Conservation (phyloP, 148 eudicot genomes). For the Arctostaphylos glauca region DNA sequence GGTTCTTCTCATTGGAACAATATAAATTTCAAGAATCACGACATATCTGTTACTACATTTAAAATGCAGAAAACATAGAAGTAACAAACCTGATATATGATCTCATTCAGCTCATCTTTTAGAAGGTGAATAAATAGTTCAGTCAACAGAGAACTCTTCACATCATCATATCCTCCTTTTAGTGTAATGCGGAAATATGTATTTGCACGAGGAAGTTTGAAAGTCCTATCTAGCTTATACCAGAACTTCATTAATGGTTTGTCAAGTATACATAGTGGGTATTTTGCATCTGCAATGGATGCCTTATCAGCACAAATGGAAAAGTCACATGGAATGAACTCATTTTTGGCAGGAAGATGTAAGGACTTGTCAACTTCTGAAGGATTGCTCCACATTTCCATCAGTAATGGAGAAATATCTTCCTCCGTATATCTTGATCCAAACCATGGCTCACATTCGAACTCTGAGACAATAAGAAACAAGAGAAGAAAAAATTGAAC, state of each 20-base stretch:
- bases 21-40: not conserved
- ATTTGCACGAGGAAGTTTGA: constrained; percentile 93
- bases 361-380: constrained; percentile 62
- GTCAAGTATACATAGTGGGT: constrained; percentile 80
- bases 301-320: constrained; percentile 56
- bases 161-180: constrained; percentile 61
- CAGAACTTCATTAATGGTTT: constrained; percentile 77
- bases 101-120: constrained; percentile 94
- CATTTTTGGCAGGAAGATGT: constrained; percentile 85
- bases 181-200: constrained; percentile 83
- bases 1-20: not conserved
- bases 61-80: not conserved
- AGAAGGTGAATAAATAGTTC: constrained; percentile 79
- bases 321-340: constrained; percentile 80
- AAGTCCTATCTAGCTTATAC: constrained; percentile 88
- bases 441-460: constrained; percentile 85
- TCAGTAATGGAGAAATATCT: constrained; percentile 57
- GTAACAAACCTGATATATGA: constrained; percentile 73
- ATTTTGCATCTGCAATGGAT: constrained; percentile 35
- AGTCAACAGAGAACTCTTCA: constrained; percentile 72
- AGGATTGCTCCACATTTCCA: constrained; percentile 78
- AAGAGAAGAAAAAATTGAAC: constrained; percentile 5
- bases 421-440: constrained; percentile 76
- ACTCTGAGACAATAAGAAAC: constrained; percentile 39
- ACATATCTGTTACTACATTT: not conserved